A percentile compares a stretch with the other conserved stretches of the same genome.
These are phyloP conservation scores for Komagataella ulmi DNA, from an alignment of 805 yeast species.

Conservation along the genomic window DNA sequence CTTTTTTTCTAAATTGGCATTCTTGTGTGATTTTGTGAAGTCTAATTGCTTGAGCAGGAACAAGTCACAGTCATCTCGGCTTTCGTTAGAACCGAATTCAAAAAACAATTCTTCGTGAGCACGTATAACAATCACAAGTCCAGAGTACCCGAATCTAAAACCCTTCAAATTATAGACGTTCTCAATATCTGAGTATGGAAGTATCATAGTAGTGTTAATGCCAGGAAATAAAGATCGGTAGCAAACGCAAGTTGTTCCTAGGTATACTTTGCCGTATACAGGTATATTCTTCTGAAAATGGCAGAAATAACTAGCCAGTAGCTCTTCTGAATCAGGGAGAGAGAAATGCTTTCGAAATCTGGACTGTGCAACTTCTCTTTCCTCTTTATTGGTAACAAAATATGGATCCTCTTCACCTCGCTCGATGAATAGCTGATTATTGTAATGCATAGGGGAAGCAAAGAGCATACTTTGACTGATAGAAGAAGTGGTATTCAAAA, in stretches of 20 bases:
- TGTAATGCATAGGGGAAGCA: constrained; percentile 52
- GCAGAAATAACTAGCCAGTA: constrained; percentile 59
- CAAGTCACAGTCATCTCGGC: constrained; percentile 63
- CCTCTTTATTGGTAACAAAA: constrained; percentile 29
- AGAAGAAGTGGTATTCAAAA: constrained; percentile 4
- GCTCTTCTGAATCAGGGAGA: constrained; percentile 31
- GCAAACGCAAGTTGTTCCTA: constrained; percentile 60
- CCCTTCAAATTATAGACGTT: constrained; percentile 57
- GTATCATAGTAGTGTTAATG: constrained; percentile 62
- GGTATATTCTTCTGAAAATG: constrained; percentile 64
- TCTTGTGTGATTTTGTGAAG: constrained; percentile 14
- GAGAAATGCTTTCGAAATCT: constrained; percentile 59
- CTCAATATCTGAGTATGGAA: constrained; percentile 67
- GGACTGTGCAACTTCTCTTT: constrained; percentile 32
- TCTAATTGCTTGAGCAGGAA: constrained; percentile 40
- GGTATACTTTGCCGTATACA: constrained; percentile 68
- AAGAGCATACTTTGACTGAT: constrained; percentile 29
- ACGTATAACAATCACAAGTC: constrained; percentile 53
- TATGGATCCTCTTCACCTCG: constrained; percentile 33
- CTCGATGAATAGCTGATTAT: constrained; percentile 21
- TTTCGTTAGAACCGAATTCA: constrained; percentile 52
- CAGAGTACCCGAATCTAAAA: constrained; percentile 54
- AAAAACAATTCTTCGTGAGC: constrained; percentile 70
- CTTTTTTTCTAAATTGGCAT: constrained; percentile 4
- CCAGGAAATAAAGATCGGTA: constrained; percentile 75